Conservation (phyloP, 306 rosid genomes). For the Cicer pinnatifidum region DNA sequence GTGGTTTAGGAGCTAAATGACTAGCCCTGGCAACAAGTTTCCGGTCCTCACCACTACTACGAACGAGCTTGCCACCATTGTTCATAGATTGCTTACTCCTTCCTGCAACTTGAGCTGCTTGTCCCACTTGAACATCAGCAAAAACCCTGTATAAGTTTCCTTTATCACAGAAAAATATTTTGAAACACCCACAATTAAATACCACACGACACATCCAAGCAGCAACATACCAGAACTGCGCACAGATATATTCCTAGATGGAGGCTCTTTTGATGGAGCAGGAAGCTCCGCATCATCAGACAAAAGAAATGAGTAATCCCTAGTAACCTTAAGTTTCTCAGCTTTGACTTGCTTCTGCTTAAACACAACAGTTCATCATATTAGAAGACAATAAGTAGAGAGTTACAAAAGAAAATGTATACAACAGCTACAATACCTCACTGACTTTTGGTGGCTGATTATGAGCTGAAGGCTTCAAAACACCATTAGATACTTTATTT, state of each 20-base stretch:
- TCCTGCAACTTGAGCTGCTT: slow-evolving; percentile 55
- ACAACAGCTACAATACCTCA: slow-evolving; percentile 60
- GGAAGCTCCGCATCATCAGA: slow-evolving; percentile 79
- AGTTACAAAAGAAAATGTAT: slow-evolving; percentile 7
- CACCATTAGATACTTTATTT: slow-evolving; percentile 53
- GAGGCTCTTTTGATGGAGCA: slow-evolving; percentile 62
- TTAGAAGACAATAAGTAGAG: slow-evolving; percentile 18
- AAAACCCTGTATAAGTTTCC: slow-evolving; percentile 66
- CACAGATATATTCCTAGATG: slow-evolving; percentile 44
- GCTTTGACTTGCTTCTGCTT: slow-evolving; percentile 66
- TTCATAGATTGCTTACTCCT: slow-evolving; percentile 58
- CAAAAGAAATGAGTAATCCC: slow-evolving; percentile 88
- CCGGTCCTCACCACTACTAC: slow-evolving; percentile 53
- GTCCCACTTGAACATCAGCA: slow-evolving; percentile 71
- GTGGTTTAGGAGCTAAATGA: slow-evolving; percentile 57
- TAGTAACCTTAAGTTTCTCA: slow-evolving; percentile 74
- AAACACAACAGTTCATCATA: slow-evolving; percentile 39
- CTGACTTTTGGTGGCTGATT: slow-evolving; percentile 53
- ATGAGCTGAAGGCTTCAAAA: slow-evolving; percentile 51
- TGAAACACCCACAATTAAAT: slow-evolving; percentile 45
- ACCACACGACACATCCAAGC: slow-evolving; percentile 40
- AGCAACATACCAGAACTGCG: slow-evolving; percentile 62
- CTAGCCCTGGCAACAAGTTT: slow-evolving; percentile 50
- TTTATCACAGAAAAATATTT: slow-evolving; percentile 51
- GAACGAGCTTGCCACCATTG: slow-evolving; percentile 51